Base-by-base conservation (phyloP, 2,329 filamentous ascomycete species). In the Pseudocercospora musae region DNA sequence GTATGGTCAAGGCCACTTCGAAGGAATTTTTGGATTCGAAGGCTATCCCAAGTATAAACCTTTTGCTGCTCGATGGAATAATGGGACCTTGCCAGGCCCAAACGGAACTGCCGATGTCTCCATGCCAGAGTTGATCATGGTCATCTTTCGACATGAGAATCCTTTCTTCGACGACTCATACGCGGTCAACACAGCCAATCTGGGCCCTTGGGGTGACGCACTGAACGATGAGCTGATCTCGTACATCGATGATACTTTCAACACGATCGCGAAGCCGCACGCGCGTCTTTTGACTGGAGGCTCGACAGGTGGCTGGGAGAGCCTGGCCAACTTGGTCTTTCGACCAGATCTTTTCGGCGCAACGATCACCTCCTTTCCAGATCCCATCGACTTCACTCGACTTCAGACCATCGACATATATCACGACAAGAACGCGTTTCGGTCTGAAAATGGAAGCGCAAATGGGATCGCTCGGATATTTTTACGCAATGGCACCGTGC, bases 131-230 rank as follows among this genome's bases (percentile, higher is more conserved):
- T 62, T 78, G 60, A 77, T 78, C 18, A 50, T 76, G 1, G 71
- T 78, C 4, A 71, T 68, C 0, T 75, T 77, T 63, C 74, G 75
- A n/a, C 76, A 77, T 49, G 75, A 78, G 66, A 64, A 69, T 0
- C 72, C 75, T 0, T 77, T 71, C 58, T 78, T 76, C 62, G 76
- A 78, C 58, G 75, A 78, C 55, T 77, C 75, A 0, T 77, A 77
- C 59, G 75, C 73, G 0, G 75, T 77, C 50, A 78, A 78, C 57
- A 75, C 74, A 0, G 74, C 75, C 1, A 78, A 78, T 50, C 65
- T 78, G 6, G 76, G 76, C 1, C 76, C 76, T 2, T 78, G 73
- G 40, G 76, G 76, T 5, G 75, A 77, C 20, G 75, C 75, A 1
- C 71, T 78, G 63, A 78, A 78, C 62, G 75, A 78, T 18, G 76